Conservation (phyloP, 805 yeast genomes). For the Wickerhamiella azymoides region DNA sequence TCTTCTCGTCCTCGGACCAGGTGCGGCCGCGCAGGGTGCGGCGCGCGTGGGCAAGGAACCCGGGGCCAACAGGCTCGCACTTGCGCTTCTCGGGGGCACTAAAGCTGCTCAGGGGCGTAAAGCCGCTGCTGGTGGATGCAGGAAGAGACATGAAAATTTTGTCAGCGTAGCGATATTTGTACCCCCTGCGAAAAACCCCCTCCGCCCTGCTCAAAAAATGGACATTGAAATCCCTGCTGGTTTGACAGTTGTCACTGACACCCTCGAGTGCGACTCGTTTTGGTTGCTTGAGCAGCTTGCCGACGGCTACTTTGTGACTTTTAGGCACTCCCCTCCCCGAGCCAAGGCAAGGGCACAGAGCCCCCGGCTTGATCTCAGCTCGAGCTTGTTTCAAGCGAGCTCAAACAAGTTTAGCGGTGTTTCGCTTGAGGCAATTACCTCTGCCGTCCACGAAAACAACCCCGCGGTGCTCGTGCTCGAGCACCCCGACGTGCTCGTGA, state of each 20-base stretch:
- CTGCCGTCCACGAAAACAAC: conserved; percentile 2
- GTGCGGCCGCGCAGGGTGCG: conserved; percentile 94
- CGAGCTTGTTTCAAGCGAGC: conserved; percentile 6
- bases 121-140: background rate
- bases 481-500: conserved; percentile 34
- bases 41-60: conserved; percentile 90
- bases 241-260: conserved; percentile 17
- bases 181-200: background rate
- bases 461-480: conserved; percentile 31
- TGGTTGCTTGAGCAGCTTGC: conserved; percentile 13
- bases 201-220: background rate
- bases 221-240: background rate
- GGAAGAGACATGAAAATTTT: background rate
- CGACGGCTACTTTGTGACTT: background rate
- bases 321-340: background rate
- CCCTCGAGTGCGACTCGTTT: conserved; percentile 20
- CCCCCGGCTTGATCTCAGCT: conserved; percentile 13
- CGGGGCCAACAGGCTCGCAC: conserved; percentile 93
- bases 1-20: conserved; percentile 92
- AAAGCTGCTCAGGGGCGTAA: conserved; percentile 17
- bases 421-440: conserved; percentile 4
- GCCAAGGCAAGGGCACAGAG: conserved; percentile 1
- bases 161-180: background rate
- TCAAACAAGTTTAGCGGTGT: conserved; percentile 7
- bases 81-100: conserved; percentile 37